Evolutionary conservation across 2,329 filamentous ascomycete species (phyloP).

Genomic region (Trichoderma endophyticum): DNA sequence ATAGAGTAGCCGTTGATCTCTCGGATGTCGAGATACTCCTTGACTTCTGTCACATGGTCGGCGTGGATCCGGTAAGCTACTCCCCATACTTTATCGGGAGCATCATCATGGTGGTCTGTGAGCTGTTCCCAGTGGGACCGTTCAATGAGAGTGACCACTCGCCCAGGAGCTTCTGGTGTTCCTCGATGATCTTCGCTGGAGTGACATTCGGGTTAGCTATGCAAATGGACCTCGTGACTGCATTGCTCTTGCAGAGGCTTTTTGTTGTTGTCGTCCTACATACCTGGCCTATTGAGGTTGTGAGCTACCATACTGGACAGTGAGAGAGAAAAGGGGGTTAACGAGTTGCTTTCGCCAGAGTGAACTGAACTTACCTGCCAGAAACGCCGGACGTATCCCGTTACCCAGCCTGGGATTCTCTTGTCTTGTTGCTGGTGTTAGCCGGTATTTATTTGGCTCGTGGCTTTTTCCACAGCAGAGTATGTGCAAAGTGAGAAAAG

Average conservation of each 20-base stretch:
- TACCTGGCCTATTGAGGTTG: conserved; percentile 34
- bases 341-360: neutral
- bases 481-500: neutral
- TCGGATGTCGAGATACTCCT: conserved; percentile 87
- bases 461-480: neutral
- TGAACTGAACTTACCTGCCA: conserved; percentile 71
- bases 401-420: conserved; percentile 83
- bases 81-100: conserved; percentile 75
- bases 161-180: conserved; percentile 80
- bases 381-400: conserved; percentile 90
- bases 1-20: conserved; percentile 98
- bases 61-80: conserved; percentile 82
- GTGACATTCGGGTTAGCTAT: neutral
- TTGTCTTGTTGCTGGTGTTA: conserved; percentile 55
- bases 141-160: conserved; percentile 90
- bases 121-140: conserved; percentile 78
- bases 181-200: conserved; percentile 88
- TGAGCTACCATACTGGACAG: neutral
- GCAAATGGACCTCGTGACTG: neutral
- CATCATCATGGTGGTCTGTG: conserved; percentile 61
- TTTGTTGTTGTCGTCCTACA: conserved; percentile 26
- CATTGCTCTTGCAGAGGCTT: neutral
- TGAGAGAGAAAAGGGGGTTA: conserved; percentile 31
- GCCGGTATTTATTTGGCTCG: neutral
- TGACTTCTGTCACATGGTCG: conserved; percentile 72